These are phyloP conservation scores for Cyclostephanos tholiformis DNA, from an alignment of 108 stramenopile genomes.

Conservation along the genomic window DNA sequence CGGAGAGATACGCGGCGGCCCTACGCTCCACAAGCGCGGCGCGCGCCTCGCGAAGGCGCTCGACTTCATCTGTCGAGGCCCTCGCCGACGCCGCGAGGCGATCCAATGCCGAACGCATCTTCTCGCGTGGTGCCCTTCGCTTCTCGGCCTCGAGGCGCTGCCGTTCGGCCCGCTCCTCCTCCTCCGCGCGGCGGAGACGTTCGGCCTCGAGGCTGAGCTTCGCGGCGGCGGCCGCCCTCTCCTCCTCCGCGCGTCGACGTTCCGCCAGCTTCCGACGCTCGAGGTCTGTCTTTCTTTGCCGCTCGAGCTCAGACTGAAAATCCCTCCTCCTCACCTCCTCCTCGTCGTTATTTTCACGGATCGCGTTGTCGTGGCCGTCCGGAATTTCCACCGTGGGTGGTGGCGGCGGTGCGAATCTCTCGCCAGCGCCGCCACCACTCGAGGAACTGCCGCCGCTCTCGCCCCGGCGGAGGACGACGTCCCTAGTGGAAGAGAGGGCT, in stretches of 20 bases:
- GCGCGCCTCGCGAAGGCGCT: slow-evolving; percentile 47
- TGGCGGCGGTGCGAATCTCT: background rate
- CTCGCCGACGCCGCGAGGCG: slow-evolving; percentile 26
- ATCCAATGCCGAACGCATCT: slow-evolving; percentile 25
- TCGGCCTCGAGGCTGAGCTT: background rate
- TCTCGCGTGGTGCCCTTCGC: slow-evolving; percentile 40
- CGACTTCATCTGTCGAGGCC: slow-evolving; percentile 23
- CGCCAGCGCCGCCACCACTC: background rate
- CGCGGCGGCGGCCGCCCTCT: slow-evolving; percentile 8
- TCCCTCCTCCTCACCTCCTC: slow-evolving; percentile 4
- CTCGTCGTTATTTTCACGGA: background rate
- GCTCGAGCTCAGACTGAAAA: slow-evolving; percentile 1
- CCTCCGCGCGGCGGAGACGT: slow-evolving; percentile 14
- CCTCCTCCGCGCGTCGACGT: slow-evolving; percentile 9
- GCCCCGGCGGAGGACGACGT: background rate
- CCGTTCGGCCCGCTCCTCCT: slow-evolving; percentile 20
- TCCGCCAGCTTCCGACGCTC: slow-evolving; percentile 9
- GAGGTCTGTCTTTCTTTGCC: slow-evolving; percentile 13
- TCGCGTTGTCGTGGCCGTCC: background rate
- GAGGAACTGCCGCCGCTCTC: background rate
- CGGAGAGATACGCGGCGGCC: slow-evolving; percentile 57
- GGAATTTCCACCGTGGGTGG: background rate
- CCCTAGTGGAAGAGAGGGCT: background rate
- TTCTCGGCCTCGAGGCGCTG: slow-evolving; percentile 40
- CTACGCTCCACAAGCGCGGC: slow-evolving; percentile 58